Conservation (phyloP, 1,284 basidiomycete species). For the Taiwanofungus camphoratus region DNA sequence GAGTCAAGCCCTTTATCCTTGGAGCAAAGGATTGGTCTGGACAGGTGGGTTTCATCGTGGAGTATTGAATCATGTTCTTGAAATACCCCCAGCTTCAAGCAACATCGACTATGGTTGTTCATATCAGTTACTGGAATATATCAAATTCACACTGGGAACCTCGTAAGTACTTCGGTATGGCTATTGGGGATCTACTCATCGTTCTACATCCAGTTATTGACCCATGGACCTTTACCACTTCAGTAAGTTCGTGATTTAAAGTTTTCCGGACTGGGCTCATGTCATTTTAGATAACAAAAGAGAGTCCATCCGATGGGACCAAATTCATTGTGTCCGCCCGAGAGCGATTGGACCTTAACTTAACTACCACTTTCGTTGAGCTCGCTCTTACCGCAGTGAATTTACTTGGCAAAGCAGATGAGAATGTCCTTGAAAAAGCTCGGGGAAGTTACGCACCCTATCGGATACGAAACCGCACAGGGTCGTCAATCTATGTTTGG, state of each 20-base stretch:
- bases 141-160: constrained; percentile 99
- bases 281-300: constrained; percentile 43
- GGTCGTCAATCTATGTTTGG: constrained; percentile 79
- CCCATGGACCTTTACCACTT: constrained; percentile 87
- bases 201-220: constrained; percentile 67
- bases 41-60: constrained; percentile 47
- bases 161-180: constrained; percentile 37
- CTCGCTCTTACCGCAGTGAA: constrained; percentile 73
- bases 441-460: constrained; percentile 92
- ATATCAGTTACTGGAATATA: constrained; percentile 96
- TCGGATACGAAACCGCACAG: constrained; percentile 88
- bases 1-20: constrained; percentile 82
- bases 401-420: constrained; percentile 72
- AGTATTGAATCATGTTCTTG: background rate
- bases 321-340: constrained; percentile 68
- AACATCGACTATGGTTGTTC: constrained; percentile 72
- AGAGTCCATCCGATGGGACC: constrained; percentile 48
- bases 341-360: constrained; percentile 87
- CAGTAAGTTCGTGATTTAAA: constrained; percentile 38
- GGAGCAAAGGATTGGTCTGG: constrained; percentile 91
- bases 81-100: constrained; percentile 61
- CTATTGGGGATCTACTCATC: background rate
- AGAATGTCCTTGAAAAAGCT: constrained; percentile 63
- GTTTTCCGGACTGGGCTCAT: constrained; percentile 1
- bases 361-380: constrained; percentile 91